Evolutionary conservation across 352 stramenopile species (phyloP).

Genomic region (Pythium periplocum): DNA sequence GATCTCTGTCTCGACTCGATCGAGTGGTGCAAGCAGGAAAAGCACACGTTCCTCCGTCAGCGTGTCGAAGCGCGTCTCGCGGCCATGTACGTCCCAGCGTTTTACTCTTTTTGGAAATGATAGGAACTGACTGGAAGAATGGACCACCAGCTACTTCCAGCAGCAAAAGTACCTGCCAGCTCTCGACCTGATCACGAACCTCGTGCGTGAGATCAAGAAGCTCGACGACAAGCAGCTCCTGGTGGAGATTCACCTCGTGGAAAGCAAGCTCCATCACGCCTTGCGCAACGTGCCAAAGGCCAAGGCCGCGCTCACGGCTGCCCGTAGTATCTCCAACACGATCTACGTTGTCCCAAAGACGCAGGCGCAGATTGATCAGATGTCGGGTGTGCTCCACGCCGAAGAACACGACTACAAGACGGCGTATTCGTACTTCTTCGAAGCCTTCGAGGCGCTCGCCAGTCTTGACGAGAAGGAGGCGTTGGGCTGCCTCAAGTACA

Average conservation of each 20-base stretch:
- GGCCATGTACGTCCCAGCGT: constrained; percentile 43
- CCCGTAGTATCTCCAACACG: constrained; percentile 96
- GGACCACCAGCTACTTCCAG: constrained; percentile 66
- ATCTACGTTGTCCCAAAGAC: constrained; percentile 96
- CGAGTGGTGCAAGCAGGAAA: constrained; percentile 91
- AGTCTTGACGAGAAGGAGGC: constrained; percentile 85
- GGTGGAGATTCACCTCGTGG: constrained; percentile 98
- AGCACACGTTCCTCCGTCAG: constrained; percentile 97
- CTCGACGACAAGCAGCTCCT: constrained; percentile 99
- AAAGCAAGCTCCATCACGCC: constrained; percentile 97
- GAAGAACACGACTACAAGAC: constrained; percentile 99
- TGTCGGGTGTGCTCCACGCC: constrained; percentile 96
- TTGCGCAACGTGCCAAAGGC: constrained; percentile 97
- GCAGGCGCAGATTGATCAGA: constrained; percentile 95
- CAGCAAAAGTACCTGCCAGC: constrained; percentile 90
- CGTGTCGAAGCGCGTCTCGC: constrained; percentile 96
- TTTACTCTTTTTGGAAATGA: neutral
- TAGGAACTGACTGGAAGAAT: too few relatives aligned
- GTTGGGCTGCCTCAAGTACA: constrained; percentile 95
- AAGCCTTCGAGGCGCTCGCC: constrained; percentile 95
- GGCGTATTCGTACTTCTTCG: constrained; percentile 99
- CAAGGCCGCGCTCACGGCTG: constrained; percentile 95
- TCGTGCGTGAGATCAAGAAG: constrained; percentile 98
- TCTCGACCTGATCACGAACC: constrained; percentile 90
- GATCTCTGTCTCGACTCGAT: constrained; percentile 96